Base-by-base conservation (phyloP, 371 early-diverging fungal species). In the Circinella umbellata region DNA sequence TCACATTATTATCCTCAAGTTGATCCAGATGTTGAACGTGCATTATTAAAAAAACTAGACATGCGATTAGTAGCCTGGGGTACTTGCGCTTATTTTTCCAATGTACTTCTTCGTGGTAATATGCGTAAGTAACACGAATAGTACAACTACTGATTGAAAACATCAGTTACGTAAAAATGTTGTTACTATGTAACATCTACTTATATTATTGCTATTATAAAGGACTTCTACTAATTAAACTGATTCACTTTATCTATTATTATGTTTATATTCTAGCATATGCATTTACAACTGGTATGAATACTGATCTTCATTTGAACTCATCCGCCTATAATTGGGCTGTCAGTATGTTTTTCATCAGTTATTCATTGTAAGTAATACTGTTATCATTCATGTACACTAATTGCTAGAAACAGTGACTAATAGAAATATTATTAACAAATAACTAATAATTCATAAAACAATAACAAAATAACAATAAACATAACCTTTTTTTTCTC, bases 261-360 rank as follows among this genome's bases (percentile, higher is more conserved):
- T n/a, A 51, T 14, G 11, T 13, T 34, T 3, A 18, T 1, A 18
- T 14, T 53, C 48, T 66, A 73, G 73, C 65, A 37, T 65, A 69
- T 34, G 73, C 73, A 3, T 73, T 64, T 42, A 73, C 73, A 27
- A 73, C 63, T 47, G 73, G 69, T n/a, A 73, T 73, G 73, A 68
- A 68, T 37, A 66, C 51, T 20, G 73, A 65, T 46, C 63, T 73
- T 42, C 39, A 63, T 57, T 42, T 73, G 17, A 59, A 69, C 38
- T 73, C 73, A 14, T 65, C 61, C 34, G 69, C 63, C 3, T 72
- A 64, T 47, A 72, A 72, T 14, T 65, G 68, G 65, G 68, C 68
- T 20, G 65, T 68, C 59, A 68, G 68, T 18, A 61, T 72, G 38
- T 72, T 68, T 36, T 72, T 72, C 34, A 59, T 72, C 17, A 68